Evolutionary conservation across 371 early-diverging fungal genomes (phyloP), one percentile per base, ranked within the genome.

Genomic region (Amoeboaphelidium protococcarum): DNA sequence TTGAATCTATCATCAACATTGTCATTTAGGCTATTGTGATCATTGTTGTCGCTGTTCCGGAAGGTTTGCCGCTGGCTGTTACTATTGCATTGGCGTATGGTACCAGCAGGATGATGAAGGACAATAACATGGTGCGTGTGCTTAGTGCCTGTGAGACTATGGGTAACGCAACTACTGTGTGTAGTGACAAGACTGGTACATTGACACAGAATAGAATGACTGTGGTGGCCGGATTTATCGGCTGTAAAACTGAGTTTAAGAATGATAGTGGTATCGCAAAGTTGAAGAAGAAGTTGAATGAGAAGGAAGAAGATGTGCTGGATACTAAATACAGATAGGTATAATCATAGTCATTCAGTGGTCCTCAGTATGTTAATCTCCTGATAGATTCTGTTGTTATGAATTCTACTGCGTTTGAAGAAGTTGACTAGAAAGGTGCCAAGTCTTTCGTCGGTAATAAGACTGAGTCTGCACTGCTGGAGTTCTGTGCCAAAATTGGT

Each of bases 321-420:
- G n/a, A n/a, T n/a, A n/a, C n/a, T n/a, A n/a, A n/a, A n/a, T n/a
- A n/a, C n/a, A n/a, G n/a, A n/a, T n/a, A n/a, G n/a, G n/a, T n/a
- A n/a, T n/a, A n/a, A n/a, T n/a, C n/a, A n/a, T n/a, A n/a, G n/a
- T n/a, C n/a, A n/a, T n/a, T n/a, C n/a, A n/a, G 23, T 42, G 42
- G 42, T 42, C 23, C 42, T 22, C 23, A 42, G 23, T 42, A 23
- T 23, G 21, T 42, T 23, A 19, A 26, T 31, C 22, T 72, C 2
- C 46, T 78, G 20, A 59, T 71, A 20, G 74, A 83, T 52, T 67
- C 75, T 13, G 68, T 78, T 25, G 68, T 76, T 10, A 48, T 83
- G 54, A 95, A 95, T 67, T 83, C 87, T 2, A 75, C 80, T 6
- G 91, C 90, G 1, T 84, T 79, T 54, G 82, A 84, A 56, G 78